phyloP scores from a whole-genome alignment of 2,329 filamentous ascomycete species.

The Stachybotrys chartarum region DNA sequence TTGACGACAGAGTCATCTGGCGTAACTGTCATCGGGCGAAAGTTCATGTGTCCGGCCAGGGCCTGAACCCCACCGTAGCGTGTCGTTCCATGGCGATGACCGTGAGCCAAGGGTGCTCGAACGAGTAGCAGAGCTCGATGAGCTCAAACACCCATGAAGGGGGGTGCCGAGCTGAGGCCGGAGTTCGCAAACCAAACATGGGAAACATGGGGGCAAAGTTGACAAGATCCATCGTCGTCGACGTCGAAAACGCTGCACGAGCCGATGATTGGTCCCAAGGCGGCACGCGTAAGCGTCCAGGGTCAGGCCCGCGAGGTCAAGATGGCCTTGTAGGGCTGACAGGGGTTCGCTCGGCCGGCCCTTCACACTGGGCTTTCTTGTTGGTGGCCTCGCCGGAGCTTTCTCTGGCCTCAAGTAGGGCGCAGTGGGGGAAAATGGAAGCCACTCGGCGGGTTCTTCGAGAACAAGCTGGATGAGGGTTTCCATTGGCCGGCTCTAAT shows the following conservation, averaged over 20 bases:
- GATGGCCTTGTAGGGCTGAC: conserved; percentile 18
- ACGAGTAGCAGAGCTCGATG: background rate
- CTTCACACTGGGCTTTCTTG: background rate
- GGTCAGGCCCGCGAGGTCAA: background rate
- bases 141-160: background rate
- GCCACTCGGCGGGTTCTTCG: background rate
- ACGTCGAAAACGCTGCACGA: background rate
- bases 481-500: background rate
- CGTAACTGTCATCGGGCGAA: background rate
- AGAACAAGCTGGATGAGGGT: background rate
- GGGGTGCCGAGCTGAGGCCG: background rate
- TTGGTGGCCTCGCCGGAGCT: conserved; percentile 4
- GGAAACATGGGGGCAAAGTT: background rate
- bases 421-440: background rate
- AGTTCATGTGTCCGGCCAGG: background rate
- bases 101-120: background rate
- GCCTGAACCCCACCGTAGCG: background rate
- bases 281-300: background rate
- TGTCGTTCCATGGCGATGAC: background rate
- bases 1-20: background rate
- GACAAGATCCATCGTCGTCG: background rate
- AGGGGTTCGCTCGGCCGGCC: conserved; percentile 3
- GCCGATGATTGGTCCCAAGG: background rate
- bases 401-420: background rate
- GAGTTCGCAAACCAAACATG: background rate